Conservation (phyloP, 2,329 filamentous ascomycete genomes). For the Hypoxylon sp. region DNA sequence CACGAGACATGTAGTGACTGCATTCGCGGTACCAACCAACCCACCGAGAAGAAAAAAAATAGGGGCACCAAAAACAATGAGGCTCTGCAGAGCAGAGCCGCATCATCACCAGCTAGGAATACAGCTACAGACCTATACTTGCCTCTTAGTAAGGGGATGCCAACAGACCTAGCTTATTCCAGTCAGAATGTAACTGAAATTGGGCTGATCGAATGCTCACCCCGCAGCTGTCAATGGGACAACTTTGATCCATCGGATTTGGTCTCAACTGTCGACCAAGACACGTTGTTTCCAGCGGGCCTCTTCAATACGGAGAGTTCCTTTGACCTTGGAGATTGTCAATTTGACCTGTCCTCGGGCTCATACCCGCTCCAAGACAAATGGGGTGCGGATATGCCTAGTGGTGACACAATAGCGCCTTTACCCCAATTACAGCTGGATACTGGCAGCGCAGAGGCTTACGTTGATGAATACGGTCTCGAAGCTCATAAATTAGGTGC, state of each 20-base stretch:
- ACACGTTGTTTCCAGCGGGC: neutral
- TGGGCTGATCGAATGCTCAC: conserved; percentile 20
- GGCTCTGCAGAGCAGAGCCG: conserved; percentile 26
- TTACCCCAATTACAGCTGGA: neutral
- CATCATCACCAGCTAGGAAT: neutral
- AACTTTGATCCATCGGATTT: neutral
- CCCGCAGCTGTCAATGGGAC: conserved; percentile 14
- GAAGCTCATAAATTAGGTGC: neutral
- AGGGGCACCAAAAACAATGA: neutral
- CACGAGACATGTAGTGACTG: conserved; percentile 19
- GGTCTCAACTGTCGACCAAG: neutral
- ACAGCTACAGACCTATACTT: neutral
- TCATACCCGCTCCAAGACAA: neutral
- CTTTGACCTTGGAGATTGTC: neutral
- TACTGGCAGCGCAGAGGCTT: neutral
- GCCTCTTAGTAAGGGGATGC: neutral
- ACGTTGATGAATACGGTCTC: neutral
- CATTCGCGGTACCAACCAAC: neutral
- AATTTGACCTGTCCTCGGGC: neutral
- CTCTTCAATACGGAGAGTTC: neutral
- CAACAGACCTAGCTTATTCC: neutral
- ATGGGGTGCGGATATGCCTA: neutral
- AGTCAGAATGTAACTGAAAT: neutral
- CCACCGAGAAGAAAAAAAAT: neutral
- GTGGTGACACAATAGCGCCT: neutral